Evolutionary conservation across 2,329 filamentous ascomycete genomes (phyloP), one percentile per base, ranked within the genome.

Genomic region (Monilinia aucupariae): DNA sequence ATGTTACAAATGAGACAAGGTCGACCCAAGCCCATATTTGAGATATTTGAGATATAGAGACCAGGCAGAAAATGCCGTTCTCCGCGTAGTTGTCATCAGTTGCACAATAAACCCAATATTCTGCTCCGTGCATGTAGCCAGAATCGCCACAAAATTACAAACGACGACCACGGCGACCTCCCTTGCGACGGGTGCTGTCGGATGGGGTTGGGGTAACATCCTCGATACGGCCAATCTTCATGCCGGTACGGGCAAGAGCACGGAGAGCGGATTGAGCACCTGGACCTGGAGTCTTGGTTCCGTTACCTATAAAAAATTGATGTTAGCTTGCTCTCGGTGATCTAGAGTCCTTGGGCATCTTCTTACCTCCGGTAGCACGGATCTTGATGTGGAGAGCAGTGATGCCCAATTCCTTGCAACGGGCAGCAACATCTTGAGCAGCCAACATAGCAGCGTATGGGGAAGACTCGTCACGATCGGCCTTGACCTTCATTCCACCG

Each of bases 401-500:
- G 78, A 94, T 92, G 73, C 86, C 87, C 74, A 92, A 80, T 76
- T 91, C 86, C 81, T 90, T 89, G 83, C 91, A 94, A 71, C 94
- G 91, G 79, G 85, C 83, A 76, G 94, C 94, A 78, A 96, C 92
- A 80, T 96, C 92, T 86, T 99, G 94, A 72, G 94, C 94, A 82
- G 94, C 94, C 90, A 99, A 92, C 94, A 99, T 99, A 82, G 94
- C 94, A 76, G 94, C 94, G 86, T 99, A 99, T 76, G 94, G 94
- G 73, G 94, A 97, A 76, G 93, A 97, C 86, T 99, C 94, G 84
- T 99, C 94, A 86, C 94, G 93, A 78, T 99, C 92, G 81, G 92
- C 92, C 90, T 99, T 99, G 87, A 99, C 94, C 87, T 99, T 99
- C 94, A 99, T 99, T 78, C 96, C 96, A 84, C 96, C 94, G 76